Evolutionary conservation across 306 rosid genomes (phyloP), one percentile per base, ranked within the genome.

Genomic region (Trifolium repens): DNA sequence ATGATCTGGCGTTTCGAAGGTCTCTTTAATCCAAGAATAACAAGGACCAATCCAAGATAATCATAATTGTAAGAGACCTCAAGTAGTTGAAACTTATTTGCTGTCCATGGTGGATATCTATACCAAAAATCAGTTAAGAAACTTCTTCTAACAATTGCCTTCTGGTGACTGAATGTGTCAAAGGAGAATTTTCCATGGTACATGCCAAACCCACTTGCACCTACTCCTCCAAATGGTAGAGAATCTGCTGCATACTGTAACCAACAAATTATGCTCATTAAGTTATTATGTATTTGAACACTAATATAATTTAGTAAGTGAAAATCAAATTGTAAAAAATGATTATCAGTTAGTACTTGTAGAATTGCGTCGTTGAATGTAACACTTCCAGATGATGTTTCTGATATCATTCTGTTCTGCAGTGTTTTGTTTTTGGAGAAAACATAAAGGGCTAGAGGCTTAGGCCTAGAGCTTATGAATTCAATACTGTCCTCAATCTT

Each of bases 171-270:
- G 79, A 92, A 90, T 16, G 91, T 46, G 76, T 92, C 97, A 73
- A 92, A 92, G 7, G 97, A 92, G 83, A 83, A 92, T 78, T 90
- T 92, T 0, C 97, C 97, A 71, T 92, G 97, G 80, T 89, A 92
- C 69, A 62, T 85, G 4, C 97, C 97, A 39, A 85, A 78, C n/a
- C 97, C 97, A 78, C 97, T 92, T 58, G 77, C 90, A 4, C 97
- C 93, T 1, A 92, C 85, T 63, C 97, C 97, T 77, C 97, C 97
- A 77, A 92, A 92, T 67, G 97, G 97, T 11, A 92, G 69, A 22
- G 74, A 27, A 42, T 92, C 96, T 4, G 82, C 96, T 24, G 87
- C 96, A 82, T 89, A 92, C 97, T 92, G 83, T 83, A 71, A 37
- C 52, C 1, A 58, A 35, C 54, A 67, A 62, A 67, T 13, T 13